Evolutionary conservation across 1,284 basidiomycete species (phyloP), one percentile per base, ranked within the genome.

Genomic region (Trichosporon coremiiforme): DNA sequence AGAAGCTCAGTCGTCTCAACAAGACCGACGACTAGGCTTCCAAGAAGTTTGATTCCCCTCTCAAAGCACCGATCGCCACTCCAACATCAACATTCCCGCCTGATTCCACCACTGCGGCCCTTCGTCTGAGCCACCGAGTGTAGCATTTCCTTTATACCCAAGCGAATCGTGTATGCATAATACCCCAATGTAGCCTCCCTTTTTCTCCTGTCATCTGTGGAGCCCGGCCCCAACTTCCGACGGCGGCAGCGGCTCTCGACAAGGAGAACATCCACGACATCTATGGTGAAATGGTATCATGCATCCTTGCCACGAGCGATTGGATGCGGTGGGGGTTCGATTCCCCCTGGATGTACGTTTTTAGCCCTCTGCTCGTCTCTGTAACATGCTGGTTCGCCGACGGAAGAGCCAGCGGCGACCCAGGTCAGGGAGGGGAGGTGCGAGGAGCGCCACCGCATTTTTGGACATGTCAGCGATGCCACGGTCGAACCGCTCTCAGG

Each of bases 221-320:
- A 25, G 50, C 50, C 13, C 8, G 22, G 50, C 7, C 4, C 7
- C 9, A 8, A 53, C 50, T 2, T 20, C 6, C 7, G n/a, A 8
- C 20, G 20, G 20, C 50, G 3, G 20, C 20, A 8, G n/a, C 5
- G 7, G 22, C 6, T 17, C 8, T 53, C 20, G n/a, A 53, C 50
- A 25, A 7, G 17, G 15, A 20, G 17, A 9, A 25, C 20, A 22
- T 22, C 50, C 9, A 20, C 6, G 25, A 53, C 50, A 53, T 53
- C 22, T 25, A 53, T 53, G 50, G 50, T 53, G 50, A 53, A 53
- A 53, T 53, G 50, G 50, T 53, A 53, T 53, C 50, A 53, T 53
- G 50, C 50, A 53, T 53, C 50, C 5, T 53, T 53, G 50, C 50
- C 50, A 53, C 50, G 20, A 25, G 25, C 10, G 50, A 53, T 53